Evolutionary conservation across 116 monocot genomes (phyloP).

Genomic region (Dioscorea cayenensis): DNA sequence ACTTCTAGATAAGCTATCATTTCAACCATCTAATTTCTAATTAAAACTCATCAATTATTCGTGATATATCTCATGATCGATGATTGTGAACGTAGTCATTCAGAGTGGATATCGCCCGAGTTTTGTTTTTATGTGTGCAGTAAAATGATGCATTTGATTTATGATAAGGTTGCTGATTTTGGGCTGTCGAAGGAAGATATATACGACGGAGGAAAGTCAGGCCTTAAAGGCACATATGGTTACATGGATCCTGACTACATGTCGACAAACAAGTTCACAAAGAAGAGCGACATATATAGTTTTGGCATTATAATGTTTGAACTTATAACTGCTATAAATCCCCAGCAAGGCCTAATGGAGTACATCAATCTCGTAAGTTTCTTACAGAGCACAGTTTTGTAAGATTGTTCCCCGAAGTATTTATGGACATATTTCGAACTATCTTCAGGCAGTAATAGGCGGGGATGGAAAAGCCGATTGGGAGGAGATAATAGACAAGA

Average conservation of each 20-base stretch:
- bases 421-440: not conserved
- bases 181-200: slow-evolving; percentile 89
- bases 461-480: slow-evolving; percentile 72
- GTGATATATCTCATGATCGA: too few relatives aligned
- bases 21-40: too few relatives aligned
- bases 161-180: slow-evolving; percentile 89
- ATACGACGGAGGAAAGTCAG: slow-evolving; percentile 61
- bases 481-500: slow-evolving; percentile 88
- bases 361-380: slow-evolving; percentile 94
- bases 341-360: slow-evolving; percentile 89
- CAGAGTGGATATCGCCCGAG: not conserved
- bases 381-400: not conserved
- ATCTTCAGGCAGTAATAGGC: slow-evolving; percentile 58
- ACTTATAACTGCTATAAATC: slow-evolving; percentile 84
- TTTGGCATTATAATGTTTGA: slow-evolving; percentile 95
- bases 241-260: slow-evolving; percentile 98
- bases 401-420: not conserved
- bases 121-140: not conserved
- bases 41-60: too few relatives aligned
- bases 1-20: too few relatives aligned
- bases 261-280: slow-evolving; percentile 81
- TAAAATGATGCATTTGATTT: not conserved
- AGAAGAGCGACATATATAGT: slow-evolving; percentile 92
- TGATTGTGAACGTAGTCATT: not conserved
- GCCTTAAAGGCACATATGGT: slow-evolving; percentile 91